Evolutionary conservation across 2,329 filamentous ascomycete species (phyloP).

Genomic region (Exophiala phaeomuriformis): DNA sequence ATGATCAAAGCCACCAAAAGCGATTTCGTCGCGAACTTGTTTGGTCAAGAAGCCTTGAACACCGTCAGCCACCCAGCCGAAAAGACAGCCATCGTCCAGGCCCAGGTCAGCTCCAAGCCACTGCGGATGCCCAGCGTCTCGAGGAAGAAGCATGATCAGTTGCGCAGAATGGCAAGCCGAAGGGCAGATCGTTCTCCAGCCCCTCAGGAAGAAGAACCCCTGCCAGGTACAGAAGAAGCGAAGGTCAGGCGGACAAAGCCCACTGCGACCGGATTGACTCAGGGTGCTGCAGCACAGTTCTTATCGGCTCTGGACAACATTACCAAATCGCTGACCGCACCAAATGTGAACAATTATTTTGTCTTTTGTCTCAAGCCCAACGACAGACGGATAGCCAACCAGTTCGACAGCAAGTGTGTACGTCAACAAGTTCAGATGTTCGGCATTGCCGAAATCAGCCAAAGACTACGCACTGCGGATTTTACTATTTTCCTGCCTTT

Average conservation of each 20-base stretch:
- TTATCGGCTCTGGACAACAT: constrained; percentile 83
- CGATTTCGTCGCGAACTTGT: constrained; percentile 79
- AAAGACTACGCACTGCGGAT: constrained; percentile 83
- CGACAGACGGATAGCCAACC: constrained; percentile 91
- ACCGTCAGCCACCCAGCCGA: constrained; percentile 92
- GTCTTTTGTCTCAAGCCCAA: constrained; percentile 97
- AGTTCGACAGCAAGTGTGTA: constrained; percentile 98
- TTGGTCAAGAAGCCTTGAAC: constrained; percentile 91
- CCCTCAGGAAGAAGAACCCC: constrained; percentile 33
- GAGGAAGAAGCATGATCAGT: constrained; percentile 60
- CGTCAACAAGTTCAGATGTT: constrained; percentile 90
- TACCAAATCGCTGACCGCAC: constrained; percentile 72
- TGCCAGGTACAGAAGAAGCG: constrained; percentile 6
- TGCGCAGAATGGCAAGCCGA: constrained; percentile 40
- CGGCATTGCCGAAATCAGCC: constrained; percentile 94
- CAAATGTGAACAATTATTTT: constrained; percentile 87
- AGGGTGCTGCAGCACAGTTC: constrained; percentile 90
- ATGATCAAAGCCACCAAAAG: constrained; percentile 82
- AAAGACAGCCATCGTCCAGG: constrained; percentile 84
- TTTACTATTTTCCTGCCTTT: constrained; percentile 95
- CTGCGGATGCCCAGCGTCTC: constrained; percentile 89
- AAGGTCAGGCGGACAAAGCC: constrained; percentile 32
- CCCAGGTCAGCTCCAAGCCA: constrained; percentile 91
- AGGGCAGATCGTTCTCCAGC: constrained; percentile 33
- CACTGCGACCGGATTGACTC: constrained; percentile 45